Percentiles rank a stretch among this genome's conserved stretches.
Conservation (phyloP, 2,329 filamentous ascomycete species). For the Dactylellina parvicollis region DNA sequence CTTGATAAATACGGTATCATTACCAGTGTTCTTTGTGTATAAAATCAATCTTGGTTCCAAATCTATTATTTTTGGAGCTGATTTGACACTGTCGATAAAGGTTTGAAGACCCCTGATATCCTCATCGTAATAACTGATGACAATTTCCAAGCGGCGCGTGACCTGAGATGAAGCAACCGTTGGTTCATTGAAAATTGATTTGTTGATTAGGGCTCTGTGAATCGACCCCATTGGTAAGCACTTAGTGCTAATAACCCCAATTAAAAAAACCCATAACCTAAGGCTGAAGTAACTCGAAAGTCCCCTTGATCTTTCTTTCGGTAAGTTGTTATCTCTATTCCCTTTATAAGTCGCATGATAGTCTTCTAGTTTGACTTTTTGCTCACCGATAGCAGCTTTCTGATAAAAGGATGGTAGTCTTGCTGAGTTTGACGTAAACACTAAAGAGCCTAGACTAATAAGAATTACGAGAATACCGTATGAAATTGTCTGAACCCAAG, state of each 20-base stretch:
- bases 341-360: constrained; percentile 9
- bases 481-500: constrained; percentile 38
- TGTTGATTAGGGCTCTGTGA: not conserved
- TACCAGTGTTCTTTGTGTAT: constrained; percentile 55
- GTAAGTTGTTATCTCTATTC: not conserved
- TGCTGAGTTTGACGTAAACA: not conserved
- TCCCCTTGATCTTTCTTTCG: not conserved
- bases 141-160: constrained; percentile 55
- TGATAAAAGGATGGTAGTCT: not conserved
- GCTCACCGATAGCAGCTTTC: not conserved
- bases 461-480: not conserved
- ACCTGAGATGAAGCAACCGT: not conserved
- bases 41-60: constrained; percentile 55
- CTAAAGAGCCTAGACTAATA: not conserved
- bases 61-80: constrained; percentile 24
- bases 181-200: not conserved
- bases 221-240: not conserved
- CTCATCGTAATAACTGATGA: constrained; percentile 56
- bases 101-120: constrained; percentile 41
- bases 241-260: constrained; percentile 33
- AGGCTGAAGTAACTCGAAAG: not conserved
- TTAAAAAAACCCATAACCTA: constrained; percentile 36
- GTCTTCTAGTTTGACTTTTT: constrained; percentile 23
- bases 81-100: constrained; percentile 46
- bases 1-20: constrained; percentile 39